Base-by-base conservation (phyloP, 768 basidiomycete genomes). In the Kwoniella dejecticola region DNA sequence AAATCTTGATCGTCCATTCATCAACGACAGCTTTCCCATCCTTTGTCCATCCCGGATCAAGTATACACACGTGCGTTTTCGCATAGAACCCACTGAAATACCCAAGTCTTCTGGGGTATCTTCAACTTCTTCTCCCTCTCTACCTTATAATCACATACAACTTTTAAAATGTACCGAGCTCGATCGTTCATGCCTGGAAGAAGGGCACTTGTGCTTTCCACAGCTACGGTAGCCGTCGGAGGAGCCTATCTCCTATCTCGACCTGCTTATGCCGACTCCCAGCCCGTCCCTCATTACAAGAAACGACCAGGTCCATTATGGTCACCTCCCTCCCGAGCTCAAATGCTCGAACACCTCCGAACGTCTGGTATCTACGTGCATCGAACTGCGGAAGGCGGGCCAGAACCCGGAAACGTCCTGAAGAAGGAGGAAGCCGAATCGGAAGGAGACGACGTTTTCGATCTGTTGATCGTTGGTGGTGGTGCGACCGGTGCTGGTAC, bases 401-500 rank as follows among this genome's bases (percentile, higher is more conserved):
- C 71, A 10, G 71, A 68, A 48, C 69, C 67, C n/a, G 73, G 70
- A 48, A 62, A 66, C 13, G 70, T 72, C 1, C 38, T 68, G 23
- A 46, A 45, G 10, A 63, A 66, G n/a, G 60, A 69, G 2, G 54
- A 62, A 38, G 64, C 67, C 60, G 63, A 74, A 24, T 67, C 76
- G 1, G 81, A 81, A 1, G 82, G 83, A 19, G 83, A 85, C 13
- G 84, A 85, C 44, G 67, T 77, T 50, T 90, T 90, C 64, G 91
- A 94, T 78, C 70, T 93, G 27, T 80, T 94, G 49, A 81, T 97
- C 67, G 87, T 97, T 30, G 95, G 94, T 26, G 94, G 95, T 38
- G 95, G 95, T 19, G 95, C 95, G 4, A 97, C 93, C 1, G 95
- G 95, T 50, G 89, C 93, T 0, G 95, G 96, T 41, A 88, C 93